Evolutionary conservation across 2,329 filamentous ascomycete genomes (phyloP).

Genomic region (Hortaea sp.): DNA sequence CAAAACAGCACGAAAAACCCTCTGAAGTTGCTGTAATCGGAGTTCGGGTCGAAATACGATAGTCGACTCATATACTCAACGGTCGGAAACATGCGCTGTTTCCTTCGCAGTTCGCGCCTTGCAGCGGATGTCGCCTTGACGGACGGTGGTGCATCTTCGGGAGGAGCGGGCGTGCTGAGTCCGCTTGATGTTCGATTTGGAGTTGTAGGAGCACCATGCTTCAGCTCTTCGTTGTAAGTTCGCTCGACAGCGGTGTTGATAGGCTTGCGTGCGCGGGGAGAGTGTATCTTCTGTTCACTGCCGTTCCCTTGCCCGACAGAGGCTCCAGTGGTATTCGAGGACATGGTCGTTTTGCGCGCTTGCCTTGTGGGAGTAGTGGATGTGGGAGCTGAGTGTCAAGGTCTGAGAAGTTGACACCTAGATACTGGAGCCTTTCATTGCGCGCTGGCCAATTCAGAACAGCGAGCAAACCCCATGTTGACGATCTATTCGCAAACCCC

Average conservation of each 20-base stretch:
- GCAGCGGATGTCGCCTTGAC: constrained; percentile 75
- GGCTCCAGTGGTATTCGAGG: too few species aligned
- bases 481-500: too few species aligned
- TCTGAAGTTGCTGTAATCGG: constrained; percentile 86
- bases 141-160: constrained; percentile 87
- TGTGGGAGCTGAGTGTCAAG: too few species aligned
- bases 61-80: constrained; percentile 85
- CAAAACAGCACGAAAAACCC: constrained; percentile 98
- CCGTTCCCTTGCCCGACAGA: not conserved
- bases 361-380: too few species aligned
- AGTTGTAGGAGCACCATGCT: not conserved
- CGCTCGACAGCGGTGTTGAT: not conserved
- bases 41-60: constrained; percentile 88
- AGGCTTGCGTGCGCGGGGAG: constrained; percentile 1
- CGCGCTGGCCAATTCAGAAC: too few species aligned
- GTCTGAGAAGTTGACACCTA: too few species aligned
- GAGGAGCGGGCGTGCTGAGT: constrained; percentile 49
- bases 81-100: constrained; percentile 75
- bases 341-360: too few species aligned
- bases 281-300: not conserved
- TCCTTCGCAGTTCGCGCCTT: constrained; percentile 62
- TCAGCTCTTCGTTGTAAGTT: constrained; percentile 3
- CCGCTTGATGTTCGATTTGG: not conserved
- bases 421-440: too few species aligned
- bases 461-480: too few species aligned